These are phyloP conservation scores for Pestalotiopsis sp. DNA, from an alignment of 2,329 filamentous ascomycete genomes.

Conservation along the genomic window DNA sequence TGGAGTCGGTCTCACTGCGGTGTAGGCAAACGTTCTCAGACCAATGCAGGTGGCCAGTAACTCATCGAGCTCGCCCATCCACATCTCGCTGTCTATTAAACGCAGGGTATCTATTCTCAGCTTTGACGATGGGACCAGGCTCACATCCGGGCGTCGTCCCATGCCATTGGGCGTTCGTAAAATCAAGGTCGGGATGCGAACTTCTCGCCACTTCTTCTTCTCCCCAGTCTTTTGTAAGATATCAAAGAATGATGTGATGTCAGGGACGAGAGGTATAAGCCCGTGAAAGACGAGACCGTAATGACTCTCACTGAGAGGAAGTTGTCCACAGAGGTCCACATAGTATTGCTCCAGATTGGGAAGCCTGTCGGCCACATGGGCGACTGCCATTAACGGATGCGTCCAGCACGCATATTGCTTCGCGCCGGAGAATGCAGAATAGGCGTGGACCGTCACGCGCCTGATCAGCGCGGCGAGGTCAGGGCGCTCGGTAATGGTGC, in stretches of 20 bases:
- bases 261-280: too few relatives aligned
- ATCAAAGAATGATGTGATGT: too few relatives aligned
- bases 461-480: not conserved
- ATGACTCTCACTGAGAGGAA: too few relatives aligned
- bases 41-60: too few relatives aligned
- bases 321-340: not conserved
- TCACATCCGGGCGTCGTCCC: too few relatives aligned
- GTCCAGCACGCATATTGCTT: not conserved
- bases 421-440: not conserved
- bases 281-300: too few relatives aligned
- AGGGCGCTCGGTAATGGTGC: not conserved
- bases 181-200: not conserved
- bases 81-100: too few relatives aligned
- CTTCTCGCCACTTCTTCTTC: too few relatives aligned
- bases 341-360: not conserved
- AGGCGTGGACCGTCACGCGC: not conserved
- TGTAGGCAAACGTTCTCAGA: too few relatives aligned
- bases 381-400: not conserved
- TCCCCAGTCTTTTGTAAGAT: too few relatives aligned
- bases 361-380: not conserved
- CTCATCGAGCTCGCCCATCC: too few relatives aligned
- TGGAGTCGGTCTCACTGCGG: too few relatives aligned
- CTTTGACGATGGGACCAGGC: not conserved
- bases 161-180: not conserved
- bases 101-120: not conserved